Percentiles rank a stretch among this genome's conserved stretches.
These are phyloP conservation scores for Neocucurbitaria cava DNA, from an alignment of 2,329 filamentous ascomycete species.

Conservation along the genomic window DNA sequence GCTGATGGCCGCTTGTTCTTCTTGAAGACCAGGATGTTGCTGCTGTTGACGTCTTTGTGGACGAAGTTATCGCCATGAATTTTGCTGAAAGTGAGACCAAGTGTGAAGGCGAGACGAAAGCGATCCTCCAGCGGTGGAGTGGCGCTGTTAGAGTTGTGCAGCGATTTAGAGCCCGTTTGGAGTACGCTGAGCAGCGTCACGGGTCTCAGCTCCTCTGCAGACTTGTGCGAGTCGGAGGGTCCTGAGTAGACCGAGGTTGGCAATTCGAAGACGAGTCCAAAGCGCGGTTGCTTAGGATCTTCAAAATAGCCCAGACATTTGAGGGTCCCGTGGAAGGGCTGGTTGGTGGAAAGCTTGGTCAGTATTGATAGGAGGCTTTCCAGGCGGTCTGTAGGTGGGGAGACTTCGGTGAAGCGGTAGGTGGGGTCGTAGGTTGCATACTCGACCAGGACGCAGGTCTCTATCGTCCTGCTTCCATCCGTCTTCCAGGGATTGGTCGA, in stretches of 20 bases:
- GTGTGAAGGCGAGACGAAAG: slow-evolving; percentile 75
- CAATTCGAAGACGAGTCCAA: slow-evolving; percentile 78
- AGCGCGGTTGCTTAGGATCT: slow-evolving; percentile 70
- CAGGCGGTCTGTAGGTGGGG: slow-evolving; percentile 54
- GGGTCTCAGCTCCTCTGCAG: slow-evolving; percentile 47
- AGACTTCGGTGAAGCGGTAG: slow-evolving; percentile 56
- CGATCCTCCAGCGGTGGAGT: slow-evolving; percentile 72
- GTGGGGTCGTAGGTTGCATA: slow-evolving; percentile 64
- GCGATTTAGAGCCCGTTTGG: slow-evolving; percentile 54
- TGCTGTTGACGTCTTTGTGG: slow-evolving; percentile 73
- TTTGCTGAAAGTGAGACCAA: slow-evolving; percentile 75
- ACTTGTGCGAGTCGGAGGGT: slow-evolving; percentile 61
- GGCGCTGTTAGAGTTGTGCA: slow-evolving; percentile 50
- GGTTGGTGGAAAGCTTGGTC: slow-evolving; percentile 38
- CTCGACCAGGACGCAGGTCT: slow-evolving; percentile 71
- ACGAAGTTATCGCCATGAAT: slow-evolving; percentile 73
- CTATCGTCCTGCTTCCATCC: slow-evolving; percentile 40
- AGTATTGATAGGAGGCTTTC: slow-evolving; percentile 49
- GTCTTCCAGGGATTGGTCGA: slow-evolving; percentile 49
- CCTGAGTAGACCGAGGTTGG: slow-evolving; percentile 60
- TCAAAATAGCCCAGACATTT: slow-evolving; percentile 76
- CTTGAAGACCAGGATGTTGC: slow-evolving; percentile 71
- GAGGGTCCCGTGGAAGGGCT: slow-evolving; percentile 52
- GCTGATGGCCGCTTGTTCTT: slow-evolving; percentile 55
- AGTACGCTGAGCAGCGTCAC: slow-evolving; percentile 57